phyloP scores from a whole-genome alignment of 2,329 filamentous ascomycete species.

The Fusarium nurragi region DNA sequence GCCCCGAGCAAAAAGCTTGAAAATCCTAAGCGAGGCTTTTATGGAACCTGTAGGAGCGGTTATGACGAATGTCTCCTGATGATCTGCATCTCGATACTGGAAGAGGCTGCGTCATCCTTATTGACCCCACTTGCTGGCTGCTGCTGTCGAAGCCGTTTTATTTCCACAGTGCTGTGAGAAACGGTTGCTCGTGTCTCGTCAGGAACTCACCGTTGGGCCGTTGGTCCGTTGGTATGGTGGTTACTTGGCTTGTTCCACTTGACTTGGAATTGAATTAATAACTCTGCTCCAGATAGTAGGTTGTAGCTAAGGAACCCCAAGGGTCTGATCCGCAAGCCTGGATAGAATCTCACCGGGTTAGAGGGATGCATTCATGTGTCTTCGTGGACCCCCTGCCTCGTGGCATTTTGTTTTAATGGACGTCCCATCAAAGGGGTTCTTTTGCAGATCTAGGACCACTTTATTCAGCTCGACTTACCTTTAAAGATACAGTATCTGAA shows the following conservation, averaged over 20 bases:
- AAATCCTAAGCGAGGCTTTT: neutral
- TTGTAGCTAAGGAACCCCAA: too few species aligned
- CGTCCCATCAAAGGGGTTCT: too few species aligned
- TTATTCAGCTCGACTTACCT: neutral
- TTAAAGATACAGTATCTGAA: neutral
- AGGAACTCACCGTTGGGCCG: too few species aligned
- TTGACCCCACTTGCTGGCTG: neutral
- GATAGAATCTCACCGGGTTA: too few species aligned
- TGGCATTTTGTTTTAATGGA: too few species aligned
- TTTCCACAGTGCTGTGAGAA: neutral
- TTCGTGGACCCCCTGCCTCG: neutral
- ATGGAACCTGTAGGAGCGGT: neutral
- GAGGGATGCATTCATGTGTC: neutral
- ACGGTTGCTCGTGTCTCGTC: neutral
- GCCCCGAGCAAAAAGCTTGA: slow-evolving; percentile 1
- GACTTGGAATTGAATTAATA: too few species aligned
- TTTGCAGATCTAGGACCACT: neutral
- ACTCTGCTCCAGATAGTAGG: too few species aligned
- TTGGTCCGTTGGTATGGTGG: neutral
- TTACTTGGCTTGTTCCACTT: too few species aligned
- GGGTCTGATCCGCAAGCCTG: too few species aligned
- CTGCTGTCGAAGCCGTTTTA: too few species aligned
- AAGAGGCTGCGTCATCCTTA: neutral
- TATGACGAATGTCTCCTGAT: neutral
- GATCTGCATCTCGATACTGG: slow-evolving; percentile 2